Conservation (phyloP, 2,329 filamentous ascomycete species). For the Lasiodiplodia hormozganensis region DNA sequence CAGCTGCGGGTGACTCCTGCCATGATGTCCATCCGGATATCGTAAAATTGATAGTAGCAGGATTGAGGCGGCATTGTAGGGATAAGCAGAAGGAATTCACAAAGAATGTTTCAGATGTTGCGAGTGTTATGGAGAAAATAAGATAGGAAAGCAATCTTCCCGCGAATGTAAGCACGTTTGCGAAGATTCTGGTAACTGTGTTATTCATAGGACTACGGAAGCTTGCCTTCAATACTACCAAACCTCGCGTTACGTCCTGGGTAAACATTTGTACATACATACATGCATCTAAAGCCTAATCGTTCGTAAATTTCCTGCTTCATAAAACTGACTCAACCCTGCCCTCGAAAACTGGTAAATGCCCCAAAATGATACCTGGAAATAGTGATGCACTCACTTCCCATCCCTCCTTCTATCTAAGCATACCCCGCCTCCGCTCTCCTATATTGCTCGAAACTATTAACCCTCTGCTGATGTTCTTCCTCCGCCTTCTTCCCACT, state of each 20-base stretch:
- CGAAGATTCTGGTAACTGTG: too few relatives aligned
- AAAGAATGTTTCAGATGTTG: too few relatives aligned
- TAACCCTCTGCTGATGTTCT: constrained; percentile 10
- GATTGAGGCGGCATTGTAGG: too few relatives aligned
- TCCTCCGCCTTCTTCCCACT: constrained; percentile 5
- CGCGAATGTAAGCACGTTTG: too few relatives aligned
- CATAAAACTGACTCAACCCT: background rate
- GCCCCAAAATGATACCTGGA: background rate
- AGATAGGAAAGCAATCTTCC: too few relatives aligned
- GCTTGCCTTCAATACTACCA: background rate
- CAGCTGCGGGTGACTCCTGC: too few relatives aligned
- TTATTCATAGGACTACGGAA: background rate
- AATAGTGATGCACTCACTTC: background rate
- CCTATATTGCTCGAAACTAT: constrained; percentile 24
- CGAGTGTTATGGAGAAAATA: too few relatives aligned
- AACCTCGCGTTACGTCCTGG: background rate
- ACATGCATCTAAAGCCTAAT: background rate
- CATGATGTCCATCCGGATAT: too few relatives aligned
- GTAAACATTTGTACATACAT: background rate
- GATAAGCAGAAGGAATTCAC: too few relatives aligned
- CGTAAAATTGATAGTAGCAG: too few relatives aligned
- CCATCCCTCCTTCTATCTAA: background rate
- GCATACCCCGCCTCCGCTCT: constrained; percentile 16
- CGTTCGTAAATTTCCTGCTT: background rate
- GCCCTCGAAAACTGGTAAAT: background rate